phyloP scores from a whole-genome alignment of 2,329 filamentous ascomycete genomes.

The Alternaria triticimaculans region DNA sequence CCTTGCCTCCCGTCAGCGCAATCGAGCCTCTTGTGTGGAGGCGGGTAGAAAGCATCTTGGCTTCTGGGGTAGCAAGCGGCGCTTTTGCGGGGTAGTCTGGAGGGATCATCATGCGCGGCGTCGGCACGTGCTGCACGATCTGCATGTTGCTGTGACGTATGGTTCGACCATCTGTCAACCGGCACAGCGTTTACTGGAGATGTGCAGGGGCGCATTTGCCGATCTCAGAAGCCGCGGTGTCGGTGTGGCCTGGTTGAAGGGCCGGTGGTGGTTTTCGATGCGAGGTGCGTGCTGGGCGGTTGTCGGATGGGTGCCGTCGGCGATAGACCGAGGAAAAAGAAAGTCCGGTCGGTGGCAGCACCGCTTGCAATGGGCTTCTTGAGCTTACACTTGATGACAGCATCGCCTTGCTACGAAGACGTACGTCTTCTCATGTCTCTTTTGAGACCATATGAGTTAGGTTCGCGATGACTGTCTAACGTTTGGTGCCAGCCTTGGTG shows the following conservation, averaged over 20 bases:
- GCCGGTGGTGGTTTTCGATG: neutral
- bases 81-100: conserved; percentile 29
- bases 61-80: conserved; percentile 22
- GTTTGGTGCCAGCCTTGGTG: neutral
- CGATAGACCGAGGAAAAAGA: neutral
- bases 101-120: conserved; percentile 10
- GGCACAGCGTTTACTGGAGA: neutral
- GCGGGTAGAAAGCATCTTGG: conserved; percentile 6
- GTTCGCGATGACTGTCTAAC: neutral
- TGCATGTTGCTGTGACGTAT: conserved; percentile 18
- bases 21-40: conserved; percentile 9
- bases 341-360: neutral
- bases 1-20: neutral
- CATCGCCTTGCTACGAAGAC: neutral
- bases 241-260: neutral
- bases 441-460: neutral
- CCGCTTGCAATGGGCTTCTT: neutral
- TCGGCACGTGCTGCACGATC: conserved; percentile 6
- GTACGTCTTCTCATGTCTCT: neutral
- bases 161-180: conserved; percentile 7
- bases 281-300: neutral
- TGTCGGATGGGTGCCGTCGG: neutral
- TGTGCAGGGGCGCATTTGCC: conserved; percentile 13
- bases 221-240: conserved; percentile 11
- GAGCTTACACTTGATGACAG: neutral